phyloP scores from a whole-genome alignment of 1,284 basidiomycete genomes.

The Peniophora sp. region DNA sequence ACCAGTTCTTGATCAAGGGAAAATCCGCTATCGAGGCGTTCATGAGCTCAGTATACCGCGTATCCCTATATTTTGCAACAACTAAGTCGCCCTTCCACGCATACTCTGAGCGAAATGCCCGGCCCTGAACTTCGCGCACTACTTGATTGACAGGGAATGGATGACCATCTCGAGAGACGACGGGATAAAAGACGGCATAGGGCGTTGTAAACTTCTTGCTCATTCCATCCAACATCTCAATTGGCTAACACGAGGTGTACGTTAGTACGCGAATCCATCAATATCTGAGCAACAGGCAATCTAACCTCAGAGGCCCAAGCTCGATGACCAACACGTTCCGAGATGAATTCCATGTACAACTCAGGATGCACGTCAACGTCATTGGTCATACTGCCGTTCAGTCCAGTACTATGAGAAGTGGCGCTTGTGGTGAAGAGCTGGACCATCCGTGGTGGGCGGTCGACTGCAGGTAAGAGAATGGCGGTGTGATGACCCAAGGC shows the following conservation, averaged over 20 bases:
- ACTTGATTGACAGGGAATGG: slow-evolving; percentile 71
- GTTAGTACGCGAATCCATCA: slow-evolving; percentile 2
- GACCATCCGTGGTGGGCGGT: background rate
- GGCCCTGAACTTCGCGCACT: slow-evolving; percentile 64
- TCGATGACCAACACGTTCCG: slow-evolving; percentile 58
- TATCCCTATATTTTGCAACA: slow-evolving; percentile 65
- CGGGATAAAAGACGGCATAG: slow-evolving; percentile 73
- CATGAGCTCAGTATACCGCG: slow-evolving; percentile 59
- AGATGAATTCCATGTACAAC: slow-evolving; percentile 77
- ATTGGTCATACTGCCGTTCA: slow-evolving; percentile 25
- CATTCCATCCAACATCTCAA: slow-evolving; percentile 72
- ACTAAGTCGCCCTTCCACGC: slow-evolving; percentile 76
- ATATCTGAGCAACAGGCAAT: slow-evolving; percentile 38
- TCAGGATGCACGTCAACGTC: slow-evolving; percentile 72
- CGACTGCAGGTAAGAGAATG: background rate
- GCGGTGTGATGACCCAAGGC: too few relatives aligned
- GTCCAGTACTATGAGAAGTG: slow-evolving; percentile 34
- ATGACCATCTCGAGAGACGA: slow-evolving; percentile 66
- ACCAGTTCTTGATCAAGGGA: too few relatives aligned
- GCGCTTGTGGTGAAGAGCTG: slow-evolving; percentile 24
- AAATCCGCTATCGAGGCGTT: slow-evolving; percentile 75
- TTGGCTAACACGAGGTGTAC: slow-evolving; percentile 33
- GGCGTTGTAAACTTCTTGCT: slow-evolving; percentile 65
- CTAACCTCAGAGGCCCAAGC: slow-evolving; percentile 62
- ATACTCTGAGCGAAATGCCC: slow-evolving; percentile 43